Conservation (phyloP, 805 yeast species). For the Lachancea meyersii region DNA sequence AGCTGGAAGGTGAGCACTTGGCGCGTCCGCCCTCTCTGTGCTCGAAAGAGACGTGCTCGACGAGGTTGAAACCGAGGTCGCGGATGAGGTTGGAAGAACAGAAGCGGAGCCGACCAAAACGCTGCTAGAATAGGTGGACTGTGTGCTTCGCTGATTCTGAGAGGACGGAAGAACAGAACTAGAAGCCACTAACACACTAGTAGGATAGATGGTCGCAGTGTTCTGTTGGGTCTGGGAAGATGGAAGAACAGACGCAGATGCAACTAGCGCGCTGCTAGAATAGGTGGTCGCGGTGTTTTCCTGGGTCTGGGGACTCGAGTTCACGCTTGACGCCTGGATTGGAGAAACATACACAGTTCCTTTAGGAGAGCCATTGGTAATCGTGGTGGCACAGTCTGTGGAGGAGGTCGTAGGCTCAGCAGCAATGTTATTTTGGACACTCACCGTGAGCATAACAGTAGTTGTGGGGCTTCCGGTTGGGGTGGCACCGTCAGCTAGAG, state of each 20-base stretch:
- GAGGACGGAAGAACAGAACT: slow-evolving; percentile 5
- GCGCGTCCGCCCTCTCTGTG: not conserved
- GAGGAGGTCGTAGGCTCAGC: slow-evolving; percentile 9
- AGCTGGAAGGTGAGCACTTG: slow-evolving; percentile 13
- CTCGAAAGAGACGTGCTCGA: slow-evolving; percentile 3
- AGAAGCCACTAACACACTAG: slow-evolving; percentile 15
- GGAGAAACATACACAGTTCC: slow-evolving; percentile 10
- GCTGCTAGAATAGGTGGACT: slow-evolving; percentile 17
- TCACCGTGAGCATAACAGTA: slow-evolving; percentile 21
- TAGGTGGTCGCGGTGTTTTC: slow-evolving; percentile 12
- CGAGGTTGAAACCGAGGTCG: not conserved
- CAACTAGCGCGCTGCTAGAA: slow-evolving; percentile 18
- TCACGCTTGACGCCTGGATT: slow-evolving; percentile 7
- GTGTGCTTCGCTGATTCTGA: too few relatives aligned
- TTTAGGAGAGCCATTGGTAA: slow-evolving; percentile 13
- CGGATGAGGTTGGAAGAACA: slow-evolving; percentile 6
- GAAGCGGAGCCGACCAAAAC: slow-evolving; percentile 18
- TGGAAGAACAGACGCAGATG: slow-evolving; percentile 13
- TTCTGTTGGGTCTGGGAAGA: not conserved
- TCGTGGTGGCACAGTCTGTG: slow-evolving; percentile 12
- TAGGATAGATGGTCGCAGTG: slow-evolving; percentile 13
- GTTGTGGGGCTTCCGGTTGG: slow-evolving; percentile 34
- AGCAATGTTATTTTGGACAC: slow-evolving; percentile 5
- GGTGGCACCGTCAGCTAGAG: slow-evolving; percentile 31
- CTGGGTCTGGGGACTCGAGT: not conserved